Conservation (phyloP, 2,329 filamentous ascomycete species). For the Claviceps africana region DNA sequence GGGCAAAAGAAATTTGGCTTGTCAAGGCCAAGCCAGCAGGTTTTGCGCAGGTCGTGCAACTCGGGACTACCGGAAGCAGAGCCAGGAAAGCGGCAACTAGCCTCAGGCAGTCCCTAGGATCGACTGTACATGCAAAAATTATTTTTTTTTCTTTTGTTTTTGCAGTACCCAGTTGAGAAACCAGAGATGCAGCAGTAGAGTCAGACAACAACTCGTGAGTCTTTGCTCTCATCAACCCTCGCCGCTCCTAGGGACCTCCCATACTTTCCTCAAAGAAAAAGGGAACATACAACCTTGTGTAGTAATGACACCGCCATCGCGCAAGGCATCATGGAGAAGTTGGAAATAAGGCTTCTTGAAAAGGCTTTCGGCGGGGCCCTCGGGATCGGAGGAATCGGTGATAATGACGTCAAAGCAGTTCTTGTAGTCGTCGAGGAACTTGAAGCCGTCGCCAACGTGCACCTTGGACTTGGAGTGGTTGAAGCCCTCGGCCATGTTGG, state of each 20-base stretch:
- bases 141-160: not conserved
- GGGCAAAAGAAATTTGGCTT: not conserved
- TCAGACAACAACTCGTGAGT: not conserved
- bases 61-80: conserved; percentile 24
- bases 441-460: conserved; percentile 94
- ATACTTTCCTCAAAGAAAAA: conserved; percentile 35
- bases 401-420: conserved; percentile 99
- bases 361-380: conserved; percentile 87
- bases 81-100: conserved; percentile 25
- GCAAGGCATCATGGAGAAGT: conserved; percentile 76
- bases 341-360: conserved; percentile 99
- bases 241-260: conserved; percentile 22
- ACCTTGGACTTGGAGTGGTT: conserved; percentile 86
- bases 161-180: conserved; percentile 5
- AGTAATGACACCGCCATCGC: conserved; percentile 93
- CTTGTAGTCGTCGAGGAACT: conserved; percentile 94
- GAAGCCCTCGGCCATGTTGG: conserved; percentile 85
- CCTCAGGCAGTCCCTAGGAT: conserved; percentile 22
- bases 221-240: conserved; percentile 4
- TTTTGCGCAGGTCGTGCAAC: conserved; percentile 7
- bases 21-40: not conserved
- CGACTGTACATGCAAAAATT: conserved; percentile 1
- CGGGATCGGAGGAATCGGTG: conserved; percentile 94
- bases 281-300: conserved; percentile 99
- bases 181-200: not conserved